phyloP scores from a whole-genome alignment of 2,329 filamentous ascomycete genomes.

The Pestalotiopsis sp. region DNA sequence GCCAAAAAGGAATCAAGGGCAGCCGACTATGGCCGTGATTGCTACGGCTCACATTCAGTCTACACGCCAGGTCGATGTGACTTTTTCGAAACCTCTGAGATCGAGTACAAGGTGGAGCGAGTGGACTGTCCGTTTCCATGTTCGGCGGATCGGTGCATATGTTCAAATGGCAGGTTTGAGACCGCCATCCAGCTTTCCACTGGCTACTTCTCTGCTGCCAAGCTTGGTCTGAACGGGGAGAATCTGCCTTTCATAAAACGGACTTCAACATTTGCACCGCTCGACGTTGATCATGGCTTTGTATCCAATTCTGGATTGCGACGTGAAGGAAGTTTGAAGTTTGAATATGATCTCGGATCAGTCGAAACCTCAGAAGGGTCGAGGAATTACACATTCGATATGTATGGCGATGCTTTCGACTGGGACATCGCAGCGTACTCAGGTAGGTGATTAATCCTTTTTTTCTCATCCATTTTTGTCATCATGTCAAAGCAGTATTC shows the following conservation, averaged over 20 bases:
- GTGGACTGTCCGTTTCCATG: background rate
- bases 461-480: background rate
- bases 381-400: background rate
- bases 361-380: background rate
- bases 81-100: background rate
- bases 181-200: background rate
- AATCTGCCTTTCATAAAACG: background rate
- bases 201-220: background rate
- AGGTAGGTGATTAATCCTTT: background rate
- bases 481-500: background rate
- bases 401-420: background rate
- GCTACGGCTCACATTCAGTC: background rate
- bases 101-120: background rate
- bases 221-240: background rate
- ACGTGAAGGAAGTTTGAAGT: background rate
- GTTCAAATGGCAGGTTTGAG: background rate
- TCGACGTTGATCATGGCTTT: background rate
- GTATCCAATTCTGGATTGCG: background rate
- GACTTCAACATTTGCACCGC: background rate
- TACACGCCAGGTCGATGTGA: background rate
- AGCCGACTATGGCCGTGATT: background rate
- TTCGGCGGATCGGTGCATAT: background rate
- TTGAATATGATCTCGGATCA: background rate
- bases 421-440: background rate
- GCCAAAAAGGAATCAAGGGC: background rate